Evolutionary conservation across 768 basidiomycete genomes (phyloP), one percentile per base, ranked within the genome.

Genomic region (Tephrocybe sp.): DNA sequence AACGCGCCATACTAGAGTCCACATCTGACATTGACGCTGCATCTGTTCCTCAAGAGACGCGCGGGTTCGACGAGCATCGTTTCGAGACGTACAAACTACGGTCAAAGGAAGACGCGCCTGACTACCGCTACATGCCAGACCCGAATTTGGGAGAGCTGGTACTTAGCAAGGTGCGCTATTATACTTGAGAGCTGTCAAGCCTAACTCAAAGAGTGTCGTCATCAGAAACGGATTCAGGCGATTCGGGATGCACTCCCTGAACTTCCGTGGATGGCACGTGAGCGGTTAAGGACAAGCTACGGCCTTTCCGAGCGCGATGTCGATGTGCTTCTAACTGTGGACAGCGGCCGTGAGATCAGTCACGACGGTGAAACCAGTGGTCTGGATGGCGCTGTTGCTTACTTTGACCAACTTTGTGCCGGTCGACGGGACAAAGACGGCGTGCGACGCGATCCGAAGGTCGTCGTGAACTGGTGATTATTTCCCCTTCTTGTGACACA

Each of bases 101-200:
- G 36, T 85, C 83, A 40, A 98, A 99, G 68, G 97, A 97, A 60
- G 90, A 94, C 58, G 88, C 93, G 0, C 93, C 90, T 1, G 97
- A 99, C 66, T 99, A 98, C 66, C 81, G 90, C 15, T 98, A 98
- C 71, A 96, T 99, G 92, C 97, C 97, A 0, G 97, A 99, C 65
- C 86, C 93, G 0, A 98, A 98, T 65, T 70, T 98, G 1, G 93
- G 93, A 0, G 80, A 85, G 0, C 70, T 98, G 4, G 62, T 81
- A 26, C 61, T 90, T 6, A 76, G 77, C 50, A 64, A 80, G 53
- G 85, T 81, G 51, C 60, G 59, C 43, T 14, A 38, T 43, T 55
- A 33, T 15, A 26, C 28, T 38, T 40, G 28, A 30, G 17, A 42
- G 6, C n/a, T 50, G 28, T 53, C 20, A 30, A 8, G 20, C 4